Conservation (phyloP, 352 stramenopile species). For the Phytophthora pistaciae region DNA sequence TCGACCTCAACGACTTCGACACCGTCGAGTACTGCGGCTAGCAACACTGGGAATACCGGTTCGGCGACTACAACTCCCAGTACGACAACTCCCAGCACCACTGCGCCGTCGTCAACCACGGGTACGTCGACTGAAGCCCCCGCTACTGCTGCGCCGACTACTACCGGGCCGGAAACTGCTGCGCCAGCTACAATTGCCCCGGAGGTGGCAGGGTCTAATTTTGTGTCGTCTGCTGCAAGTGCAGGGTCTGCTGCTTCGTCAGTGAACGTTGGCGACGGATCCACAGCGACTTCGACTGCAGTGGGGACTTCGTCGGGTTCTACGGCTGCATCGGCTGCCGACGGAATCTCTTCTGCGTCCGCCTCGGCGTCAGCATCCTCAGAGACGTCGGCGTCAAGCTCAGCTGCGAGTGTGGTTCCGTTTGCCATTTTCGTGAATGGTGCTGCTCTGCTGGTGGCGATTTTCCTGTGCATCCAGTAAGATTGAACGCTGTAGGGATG, state of each 20-base stretch:
- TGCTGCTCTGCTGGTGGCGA: constrained; percentile 26
- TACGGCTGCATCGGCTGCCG: constrained; percentile 11
- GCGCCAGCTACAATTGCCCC: constrained; percentile 5
- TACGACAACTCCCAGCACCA: constrained; percentile 12
- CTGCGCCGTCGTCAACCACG: constrained; percentile 7
- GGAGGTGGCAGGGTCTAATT: constrained; percentile 27
- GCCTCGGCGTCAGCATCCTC: constrained; percentile 15
- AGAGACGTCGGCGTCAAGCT: constrained; percentile 26
- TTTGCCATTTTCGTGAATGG: constrained; percentile 32
- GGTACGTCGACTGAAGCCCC: constrained; percentile 5
- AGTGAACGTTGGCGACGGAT: constrained; percentile 30
- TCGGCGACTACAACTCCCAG: constrained; percentile 12
- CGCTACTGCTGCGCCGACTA: constrained; percentile 7
- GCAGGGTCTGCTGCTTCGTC: constrained; percentile 36
- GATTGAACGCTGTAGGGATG: constrained; percentile 8
- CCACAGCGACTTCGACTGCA: constrained; percentile 13
- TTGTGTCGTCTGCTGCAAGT: constrained; percentile 37
- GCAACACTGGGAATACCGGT: background rate
- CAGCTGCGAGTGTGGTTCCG: constrained; percentile 22
- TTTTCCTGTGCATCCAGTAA: constrained; percentile 45
- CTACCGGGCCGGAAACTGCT: constrained; percentile 10
- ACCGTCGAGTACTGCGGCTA: constrained; percentile 5
- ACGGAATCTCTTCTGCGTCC: constrained; percentile 17
- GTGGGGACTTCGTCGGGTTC: constrained; percentile 12
- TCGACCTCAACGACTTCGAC: constrained; percentile 15